Conservation (phyloP, 2,329 filamentous ascomycete species). For the Thermomyces lanuginosus region DNA sequence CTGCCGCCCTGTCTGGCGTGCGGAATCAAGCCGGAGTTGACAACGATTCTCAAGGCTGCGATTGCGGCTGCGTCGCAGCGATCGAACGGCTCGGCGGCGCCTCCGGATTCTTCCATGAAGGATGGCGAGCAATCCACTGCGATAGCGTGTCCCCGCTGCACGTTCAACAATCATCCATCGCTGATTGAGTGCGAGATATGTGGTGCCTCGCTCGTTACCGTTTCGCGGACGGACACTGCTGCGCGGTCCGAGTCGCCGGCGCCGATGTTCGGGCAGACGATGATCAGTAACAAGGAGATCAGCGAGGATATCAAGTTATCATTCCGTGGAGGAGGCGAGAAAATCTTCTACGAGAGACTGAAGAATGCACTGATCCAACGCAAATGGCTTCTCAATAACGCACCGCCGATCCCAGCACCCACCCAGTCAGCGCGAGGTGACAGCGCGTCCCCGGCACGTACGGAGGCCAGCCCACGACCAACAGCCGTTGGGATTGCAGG, state of each 20-base stretch:
- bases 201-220: slow-evolving; percentile 52
- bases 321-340: slow-evolving; percentile 76
- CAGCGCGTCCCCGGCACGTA: slow-evolving; percentile 12
- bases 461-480: slow-evolving; percentile 14
- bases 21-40: slow-evolving; percentile 76
- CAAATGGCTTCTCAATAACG: slow-evolving; percentile 86
- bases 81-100: slow-evolving; percentile 5
- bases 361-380: slow-evolving; percentile 79
- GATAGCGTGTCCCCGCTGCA: slow-evolving; percentile 63
- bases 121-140: slow-evolving; percentile 7
- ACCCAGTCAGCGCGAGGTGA: slow-evolving; percentile 17
- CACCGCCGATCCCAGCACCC: slow-evolving; percentile 66
- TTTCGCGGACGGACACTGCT: slow-evolving; percentile 27
- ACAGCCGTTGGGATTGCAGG: slow-evolving; percentile 80
- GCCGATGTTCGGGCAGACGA: slow-evolving; percentile 39
- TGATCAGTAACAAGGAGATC: slow-evolving; percentile 39
- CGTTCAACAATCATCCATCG: slow-evolving; percentile 84
- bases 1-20: slow-evolving; percentile 80
- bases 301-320: slow-evolving; percentile 76
- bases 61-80: slow-evolving; percentile 52
- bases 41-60: slow-evolving; percentile 70
- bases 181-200: slow-evolving; percentile 81
- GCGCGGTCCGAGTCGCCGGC: slow-evolving; percentile 60
- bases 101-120: slow-evolving; percentile 7
- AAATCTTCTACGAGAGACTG: slow-evolving; percentile 74